Evolutionary conservation across 805 yeast species (phyloP).

Genomic region (Hyphopichia homilentoma): DNA sequence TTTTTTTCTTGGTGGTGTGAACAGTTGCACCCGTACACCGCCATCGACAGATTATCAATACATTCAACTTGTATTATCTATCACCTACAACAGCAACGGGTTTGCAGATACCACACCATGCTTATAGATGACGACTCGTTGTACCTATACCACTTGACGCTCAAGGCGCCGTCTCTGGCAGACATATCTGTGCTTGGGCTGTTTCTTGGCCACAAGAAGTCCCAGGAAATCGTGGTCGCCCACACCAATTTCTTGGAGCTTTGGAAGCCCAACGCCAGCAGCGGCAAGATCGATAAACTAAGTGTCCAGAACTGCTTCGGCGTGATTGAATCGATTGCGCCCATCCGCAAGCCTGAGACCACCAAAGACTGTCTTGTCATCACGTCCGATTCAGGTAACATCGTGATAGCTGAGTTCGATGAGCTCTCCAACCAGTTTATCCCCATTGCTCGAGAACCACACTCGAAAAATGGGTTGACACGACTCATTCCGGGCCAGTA

Average conservation of each 20-base stretch:
- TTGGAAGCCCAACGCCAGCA: slow-evolving; percentile 47
- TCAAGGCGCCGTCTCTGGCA: slow-evolving; percentile 56
- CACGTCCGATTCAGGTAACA: slow-evolving; percentile 77
- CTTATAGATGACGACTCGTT: slow-evolving; percentile 26
- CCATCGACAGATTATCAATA: too few relatives aligned
- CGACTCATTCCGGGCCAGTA: slow-evolving; percentile 74
- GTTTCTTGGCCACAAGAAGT: slow-evolving; percentile 50
- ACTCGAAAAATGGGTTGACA: slow-evolving; percentile 70
- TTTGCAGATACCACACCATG: too few relatives aligned
- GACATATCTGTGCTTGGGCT: slow-evolving; percentile 61
- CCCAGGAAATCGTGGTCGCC: slow-evolving; percentile 62
- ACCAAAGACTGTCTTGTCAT: slow-evolving; percentile 57
- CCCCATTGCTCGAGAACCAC: slow-evolving; percentile 59
- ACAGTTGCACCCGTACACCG: too few relatives aligned
- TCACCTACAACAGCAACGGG: too few relatives aligned
- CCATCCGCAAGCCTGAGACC: slow-evolving; percentile 52
- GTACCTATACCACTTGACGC: slow-evolving; percentile 65
- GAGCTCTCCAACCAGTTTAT: slow-evolving; percentile 36
- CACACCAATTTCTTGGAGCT: slow-evolving; percentile 53
- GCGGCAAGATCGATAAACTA: slow-evolving; percentile 51
- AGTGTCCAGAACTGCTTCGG: slow-evolving; percentile 52
- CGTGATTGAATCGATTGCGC: slow-evolving; percentile 48
- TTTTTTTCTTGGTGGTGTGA: too few relatives aligned
- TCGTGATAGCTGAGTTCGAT: slow-evolving; percentile 50
- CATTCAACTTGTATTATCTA: too few relatives aligned